A percentile compares a stretch with the other conserved stretches of the same genome.
These are phyloP conservation scores for Turnera subulata DNA, from an alignment of 345 rosid species.

Conservation along the genomic window DNA sequence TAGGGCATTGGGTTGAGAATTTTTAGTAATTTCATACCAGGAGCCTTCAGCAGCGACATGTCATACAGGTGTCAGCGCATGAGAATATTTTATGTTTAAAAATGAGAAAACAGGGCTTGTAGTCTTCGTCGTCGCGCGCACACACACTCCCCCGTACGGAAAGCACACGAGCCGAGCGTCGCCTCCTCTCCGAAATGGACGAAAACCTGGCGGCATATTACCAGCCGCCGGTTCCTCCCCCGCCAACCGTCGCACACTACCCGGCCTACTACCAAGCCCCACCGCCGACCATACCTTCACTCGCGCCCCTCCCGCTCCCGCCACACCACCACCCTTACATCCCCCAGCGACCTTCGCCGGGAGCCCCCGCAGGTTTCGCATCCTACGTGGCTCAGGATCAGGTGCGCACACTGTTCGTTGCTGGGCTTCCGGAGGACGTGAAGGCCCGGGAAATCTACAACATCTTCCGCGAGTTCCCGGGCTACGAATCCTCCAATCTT, in stretches of 20 bases:
- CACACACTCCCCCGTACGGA: too few relatives aligned
- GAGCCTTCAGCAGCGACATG: too few relatives aligned
- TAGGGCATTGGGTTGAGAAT: too few relatives aligned
- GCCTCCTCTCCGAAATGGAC: slow-evolving; percentile 34
- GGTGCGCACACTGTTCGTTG: slow-evolving; percentile 82
- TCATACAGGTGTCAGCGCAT: too few relatives aligned
- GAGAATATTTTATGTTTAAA: too few relatives aligned
- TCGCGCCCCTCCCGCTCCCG: slow-evolving; percentile 19
- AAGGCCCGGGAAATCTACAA: slow-evolving; percentile 86
- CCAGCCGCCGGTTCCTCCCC: slow-evolving; percentile 29
- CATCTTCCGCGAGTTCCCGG: slow-evolving; percentile 81
- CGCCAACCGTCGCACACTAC: slow-evolving; percentile 17
- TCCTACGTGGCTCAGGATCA: slow-evolving; percentile 43
- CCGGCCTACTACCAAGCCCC: slow-evolving; percentile 21
- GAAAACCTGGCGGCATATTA: slow-evolving; percentile 49
- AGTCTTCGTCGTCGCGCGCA: too few relatives aligned
- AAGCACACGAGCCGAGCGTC: too few relatives aligned
- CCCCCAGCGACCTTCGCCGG: slow-evolving; percentile 23
- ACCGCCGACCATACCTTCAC: slow-evolving; percentile 31
- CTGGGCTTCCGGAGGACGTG: slow-evolving; percentile 86
- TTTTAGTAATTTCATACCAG: too few relatives aligned
- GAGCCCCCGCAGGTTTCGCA: slow-evolving; percentile 26
- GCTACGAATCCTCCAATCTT: slow-evolving; percentile 84
- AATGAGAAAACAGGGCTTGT: too few relatives aligned
- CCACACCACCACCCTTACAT: slow-evolving; percentile 23